Evolutionary conservation across 2,329 filamentous ascomycete genomes (phyloP).

Genomic region (Claviceps fusiformis): DNA sequence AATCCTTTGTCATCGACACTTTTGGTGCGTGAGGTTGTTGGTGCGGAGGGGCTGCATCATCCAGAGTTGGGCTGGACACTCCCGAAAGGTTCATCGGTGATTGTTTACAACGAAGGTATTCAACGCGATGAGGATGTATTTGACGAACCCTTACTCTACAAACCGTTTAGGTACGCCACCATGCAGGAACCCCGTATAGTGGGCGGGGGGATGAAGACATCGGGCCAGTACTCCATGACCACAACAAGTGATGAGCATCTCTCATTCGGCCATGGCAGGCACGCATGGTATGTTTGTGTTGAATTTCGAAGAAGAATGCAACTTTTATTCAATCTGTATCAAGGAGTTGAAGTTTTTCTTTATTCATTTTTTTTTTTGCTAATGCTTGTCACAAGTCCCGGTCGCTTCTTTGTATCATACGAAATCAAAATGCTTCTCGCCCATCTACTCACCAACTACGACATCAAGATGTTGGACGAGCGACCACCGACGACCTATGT

Average conservation of each 20-base stretch:
- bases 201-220: conserved; percentile 15
- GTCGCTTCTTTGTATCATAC: conserved; percentile 41
- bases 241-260: conserved; percentile 37
- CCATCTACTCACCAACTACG: conserved; percentile 38
- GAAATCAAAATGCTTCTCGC: conserved; percentile 42
- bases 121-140: conserved; percentile 34
- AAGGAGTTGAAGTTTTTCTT: no score
- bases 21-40: conserved; percentile 31
- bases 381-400: conserved; percentile 22
- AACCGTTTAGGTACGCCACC: conserved; percentile 35
- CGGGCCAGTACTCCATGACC: conserved; percentile 30
- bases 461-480: conserved; percentile 28
- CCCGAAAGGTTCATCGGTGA: conserved; percentile 29
- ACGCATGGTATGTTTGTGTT: conserved; percentile 25
- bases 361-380: not conserved
- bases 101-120: conserved; percentile 28
- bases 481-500: conserved; percentile 29
- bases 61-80: conserved; percentile 17
- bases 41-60: conserved; percentile 29
- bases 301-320: not conserved
- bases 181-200: conserved; percentile 20
- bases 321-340: no score
- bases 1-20: conserved; percentile 33
- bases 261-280: conserved; percentile 43
- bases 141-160: conserved; percentile 26